Evolutionary conservation across 169 alveolate genomes (phyloP).

Genomic region (Neospora caninum): DNA sequence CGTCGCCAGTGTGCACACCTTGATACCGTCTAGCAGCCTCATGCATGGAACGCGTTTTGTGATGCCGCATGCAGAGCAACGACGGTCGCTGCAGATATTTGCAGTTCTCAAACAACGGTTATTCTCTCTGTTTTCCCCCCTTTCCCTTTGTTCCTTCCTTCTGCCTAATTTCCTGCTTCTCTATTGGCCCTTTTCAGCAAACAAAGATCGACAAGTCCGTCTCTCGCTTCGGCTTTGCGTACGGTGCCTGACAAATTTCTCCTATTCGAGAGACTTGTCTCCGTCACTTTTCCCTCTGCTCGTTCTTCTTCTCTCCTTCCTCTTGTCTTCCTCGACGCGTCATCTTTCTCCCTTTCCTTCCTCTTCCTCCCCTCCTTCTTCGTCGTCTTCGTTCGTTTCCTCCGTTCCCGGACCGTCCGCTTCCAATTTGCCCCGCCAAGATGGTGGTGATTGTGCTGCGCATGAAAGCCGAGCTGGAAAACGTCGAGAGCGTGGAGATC

Average conservation of each 20-base stretch:
- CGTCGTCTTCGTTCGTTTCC: neutral
- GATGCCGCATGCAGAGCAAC: too few relatives aligned
- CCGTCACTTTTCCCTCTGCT: neutral
- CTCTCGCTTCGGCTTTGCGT: too few relatives aligned
- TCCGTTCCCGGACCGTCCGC: neutral
- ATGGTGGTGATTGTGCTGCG: slow-evolving; percentile 65
- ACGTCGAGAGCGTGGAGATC: slow-evolving; percentile 47
- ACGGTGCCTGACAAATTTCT: too few relatives aligned
- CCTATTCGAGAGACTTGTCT: too few relatives aligned
- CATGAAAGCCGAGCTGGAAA: slow-evolving; percentile 57
- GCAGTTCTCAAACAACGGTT: too few relatives aligned
- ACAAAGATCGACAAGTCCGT: too few relatives aligned
- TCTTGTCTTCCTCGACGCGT: neutral
- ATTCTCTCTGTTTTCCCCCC: neutral
- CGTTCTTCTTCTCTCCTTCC: neutral
- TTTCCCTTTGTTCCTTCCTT: neutral
- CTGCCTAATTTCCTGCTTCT: too few relatives aligned
- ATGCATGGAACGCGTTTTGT: too few relatives aligned
- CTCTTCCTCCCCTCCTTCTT: neutral
- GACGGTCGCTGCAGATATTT: neutral
- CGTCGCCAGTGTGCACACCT: too few relatives aligned
- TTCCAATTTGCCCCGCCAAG: neutral
- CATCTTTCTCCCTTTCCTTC: neutral
- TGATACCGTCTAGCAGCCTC: too few relatives aligned
- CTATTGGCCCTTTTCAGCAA: too few relatives aligned